Evolutionary conservation across 164 flowering plant genomes (phyloP), one percentile per base, ranked within the genome.

Genomic region (Sedum album): DNA sequence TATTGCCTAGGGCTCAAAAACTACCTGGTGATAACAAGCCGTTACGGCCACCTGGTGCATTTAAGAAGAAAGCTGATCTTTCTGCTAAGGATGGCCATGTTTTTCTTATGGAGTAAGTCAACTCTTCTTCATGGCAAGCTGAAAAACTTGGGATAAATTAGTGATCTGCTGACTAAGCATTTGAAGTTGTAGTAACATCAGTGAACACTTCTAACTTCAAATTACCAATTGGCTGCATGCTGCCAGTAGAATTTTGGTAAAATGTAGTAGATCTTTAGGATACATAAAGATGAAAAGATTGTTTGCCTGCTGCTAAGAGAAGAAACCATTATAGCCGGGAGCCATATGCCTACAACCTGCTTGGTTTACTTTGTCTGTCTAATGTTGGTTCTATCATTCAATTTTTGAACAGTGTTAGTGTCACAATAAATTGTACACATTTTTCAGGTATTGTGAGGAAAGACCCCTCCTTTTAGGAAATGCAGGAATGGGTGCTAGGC

Each of bases 1-100:
- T 85, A 76, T 80, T 85, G 84, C 90, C 95, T 30, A 79, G 81
- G 73, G 96, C 96, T 66, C 99, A 91, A 79, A 94, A 80, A 83
- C 76, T 88, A 73, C 99, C 96, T n/a, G 83, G 95, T 72, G 97
- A 87, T 70, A 90, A 86, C 72, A 94, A 84, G 78, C 85, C 99
- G 62, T 72, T 91, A 78, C 89, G 99, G 70, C 97, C 99, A 74
- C 99, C 99, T 35, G 99, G 99, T 38, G 99, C 99, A 65, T 94
- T 94, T 70, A 94, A 89, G 86, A 94, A 86, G 82, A 91, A 89
- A 78, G 85, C 99, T 28, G 97, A 94, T 72, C 97, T 94, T 69
- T 91, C 96, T 68, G 91, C 78, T 60, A 94, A 90, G 81, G 97
- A 86, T 80, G 99, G 99, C 21, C 97, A 90, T 86, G 89, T 88